These are phyloP conservation scores for Nitzschia palea DNA, from an alignment of 108 stramenopile species.

Conservation along the genomic window DNA sequence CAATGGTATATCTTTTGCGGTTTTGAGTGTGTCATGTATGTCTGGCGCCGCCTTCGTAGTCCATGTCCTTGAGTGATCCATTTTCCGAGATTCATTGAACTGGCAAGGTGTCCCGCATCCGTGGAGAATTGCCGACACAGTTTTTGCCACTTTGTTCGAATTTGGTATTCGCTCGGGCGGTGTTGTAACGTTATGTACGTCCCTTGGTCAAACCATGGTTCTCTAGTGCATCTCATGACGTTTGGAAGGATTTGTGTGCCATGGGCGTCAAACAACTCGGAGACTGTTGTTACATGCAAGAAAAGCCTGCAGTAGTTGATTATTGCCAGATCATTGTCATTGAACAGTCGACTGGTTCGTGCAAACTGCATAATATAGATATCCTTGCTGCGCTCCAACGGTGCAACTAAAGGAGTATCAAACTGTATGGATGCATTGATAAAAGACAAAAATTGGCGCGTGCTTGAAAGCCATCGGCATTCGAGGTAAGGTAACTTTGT, in stretches of 20 bases:
- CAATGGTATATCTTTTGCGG: too few species aligned
- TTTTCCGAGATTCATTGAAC: too few species aligned
- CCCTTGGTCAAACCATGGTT: neutral
- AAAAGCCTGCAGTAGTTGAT: conserved; percentile 17
- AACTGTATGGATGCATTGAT: neutral
- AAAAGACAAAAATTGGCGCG: neutral
- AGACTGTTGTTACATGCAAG: conserved; percentile 2
- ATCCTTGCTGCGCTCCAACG: neutral
- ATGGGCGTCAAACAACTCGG: neutral
- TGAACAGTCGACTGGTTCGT: neutral
- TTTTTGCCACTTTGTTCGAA: neutral
- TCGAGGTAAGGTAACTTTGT: neutral
- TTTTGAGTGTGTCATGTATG: too few species aligned
- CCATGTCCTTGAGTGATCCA: too few species aligned
- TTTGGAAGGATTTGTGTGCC: neutral
- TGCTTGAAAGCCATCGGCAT: neutral
- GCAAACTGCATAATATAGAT: neutral
- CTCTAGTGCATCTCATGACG: neutral
- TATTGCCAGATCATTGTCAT: neutral
- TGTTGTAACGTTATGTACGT: neutral
- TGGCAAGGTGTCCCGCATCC: too few species aligned
- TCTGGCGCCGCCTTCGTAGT: too few species aligned
- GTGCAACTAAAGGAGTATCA: neutral
- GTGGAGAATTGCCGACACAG: neutral
- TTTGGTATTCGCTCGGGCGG: neutral